Conservation (phyloP, 352 stramenopile genomes). For the Phytophthora uliginosa region DNA sequence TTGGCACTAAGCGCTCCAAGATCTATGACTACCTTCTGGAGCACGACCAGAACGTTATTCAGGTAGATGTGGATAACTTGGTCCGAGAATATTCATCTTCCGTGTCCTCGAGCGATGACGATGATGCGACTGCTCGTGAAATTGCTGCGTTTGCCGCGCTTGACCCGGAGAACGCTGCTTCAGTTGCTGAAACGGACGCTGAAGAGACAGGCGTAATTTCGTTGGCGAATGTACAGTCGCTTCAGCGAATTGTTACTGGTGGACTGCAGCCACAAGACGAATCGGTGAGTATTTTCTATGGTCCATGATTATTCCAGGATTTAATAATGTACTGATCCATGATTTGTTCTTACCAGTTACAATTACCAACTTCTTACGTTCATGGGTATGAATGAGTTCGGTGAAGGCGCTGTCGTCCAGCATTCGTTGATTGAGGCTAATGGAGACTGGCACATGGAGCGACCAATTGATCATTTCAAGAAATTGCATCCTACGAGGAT, state of each 20-base stretch:
- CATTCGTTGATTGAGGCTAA: slow-evolving; percentile 15
- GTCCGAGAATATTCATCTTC: slow-evolving; percentile 9
- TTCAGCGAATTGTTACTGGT: slow-evolving; percentile 27
- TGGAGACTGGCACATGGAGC: slow-evolving; percentile 24
- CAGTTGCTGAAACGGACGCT: not conserved
- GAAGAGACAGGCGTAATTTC: slow-evolving; percentile 21
- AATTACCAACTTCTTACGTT: slow-evolving; percentile 32
- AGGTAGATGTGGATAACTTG: slow-evolving; percentile 25
- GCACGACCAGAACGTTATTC: slow-evolving; percentile 33
- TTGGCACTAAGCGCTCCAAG: not conserved
- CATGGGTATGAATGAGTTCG: slow-evolving; percentile 24
- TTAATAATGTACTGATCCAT: too few species aligned
- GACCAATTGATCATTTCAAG: slow-evolving; percentile 4
- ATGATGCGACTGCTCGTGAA: slow-evolving; percentile 5
- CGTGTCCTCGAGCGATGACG: not conserved
- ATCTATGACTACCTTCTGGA: slow-evolving; percentile 29
- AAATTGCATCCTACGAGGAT: too few species aligned
- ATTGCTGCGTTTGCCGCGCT: slow-evolving; percentile 6
- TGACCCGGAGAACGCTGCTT: not conserved
- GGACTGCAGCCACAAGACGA: slow-evolving; percentile 26
- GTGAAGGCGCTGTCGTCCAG: slow-evolving; percentile 4
- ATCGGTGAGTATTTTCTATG: not conserved
- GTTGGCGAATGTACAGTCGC: slow-evolving; percentile 6
- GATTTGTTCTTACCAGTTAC: slow-evolving; percentile 7
- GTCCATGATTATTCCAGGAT: too few species aligned